phyloP scores from a whole-genome alignment of 441 rosid species.

The Sinapis alba region DNA sequence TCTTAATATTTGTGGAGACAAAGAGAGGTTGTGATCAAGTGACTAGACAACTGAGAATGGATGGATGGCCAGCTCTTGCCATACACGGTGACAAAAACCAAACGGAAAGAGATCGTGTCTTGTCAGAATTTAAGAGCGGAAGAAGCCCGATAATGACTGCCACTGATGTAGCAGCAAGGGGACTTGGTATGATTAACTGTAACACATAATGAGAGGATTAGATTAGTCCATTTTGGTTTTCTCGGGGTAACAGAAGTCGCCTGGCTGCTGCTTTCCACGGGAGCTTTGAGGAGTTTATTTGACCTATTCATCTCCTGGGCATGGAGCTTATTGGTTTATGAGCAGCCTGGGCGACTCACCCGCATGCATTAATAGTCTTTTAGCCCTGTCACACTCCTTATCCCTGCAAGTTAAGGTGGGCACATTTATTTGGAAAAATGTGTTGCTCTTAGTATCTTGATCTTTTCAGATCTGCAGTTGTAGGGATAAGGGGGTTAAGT shows the following conservation, averaged over 20 bases:
- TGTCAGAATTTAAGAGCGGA: constrained; percentile 95
- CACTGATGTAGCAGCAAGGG: constrained; percentile 99
- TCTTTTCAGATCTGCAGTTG: constrained; percentile 67
- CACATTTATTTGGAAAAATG: constrained; percentile 83
- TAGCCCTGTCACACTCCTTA: constrained; percentile 68
- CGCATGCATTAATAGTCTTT: constrained; percentile 45
- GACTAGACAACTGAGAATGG: constrained; percentile 95
- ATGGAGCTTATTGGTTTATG: constrained; percentile 80
- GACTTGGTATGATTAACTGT: constrained; percentile 94
- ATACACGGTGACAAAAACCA: constrained; percentile 99
- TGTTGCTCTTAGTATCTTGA: constrained; percentile 74
- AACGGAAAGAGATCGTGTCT: constrained; percentile 95
- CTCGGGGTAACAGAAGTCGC: constrained; percentile 64
- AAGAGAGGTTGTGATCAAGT: constrained; percentile 97
- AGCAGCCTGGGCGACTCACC: constrained; percentile 96
- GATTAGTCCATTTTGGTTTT: constrained; percentile 46
- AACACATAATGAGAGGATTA: constrained; percentile 62
- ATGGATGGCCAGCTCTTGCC: constrained; percentile 98
- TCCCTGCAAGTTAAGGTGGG: constrained; percentile 99
- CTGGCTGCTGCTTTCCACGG: constrained; percentile 69
- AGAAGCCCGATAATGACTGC: constrained; percentile 97
- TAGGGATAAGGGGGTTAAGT: constrained; percentile 84
- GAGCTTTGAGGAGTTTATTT: constrained; percentile 15
- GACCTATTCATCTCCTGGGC: constrained; percentile 67
- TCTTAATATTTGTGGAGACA: constrained; percentile 90